Evolutionary conservation across 2,329 filamentous ascomycete species (phyloP).

Genomic region (Biscogniauxia sp.): DNA sequence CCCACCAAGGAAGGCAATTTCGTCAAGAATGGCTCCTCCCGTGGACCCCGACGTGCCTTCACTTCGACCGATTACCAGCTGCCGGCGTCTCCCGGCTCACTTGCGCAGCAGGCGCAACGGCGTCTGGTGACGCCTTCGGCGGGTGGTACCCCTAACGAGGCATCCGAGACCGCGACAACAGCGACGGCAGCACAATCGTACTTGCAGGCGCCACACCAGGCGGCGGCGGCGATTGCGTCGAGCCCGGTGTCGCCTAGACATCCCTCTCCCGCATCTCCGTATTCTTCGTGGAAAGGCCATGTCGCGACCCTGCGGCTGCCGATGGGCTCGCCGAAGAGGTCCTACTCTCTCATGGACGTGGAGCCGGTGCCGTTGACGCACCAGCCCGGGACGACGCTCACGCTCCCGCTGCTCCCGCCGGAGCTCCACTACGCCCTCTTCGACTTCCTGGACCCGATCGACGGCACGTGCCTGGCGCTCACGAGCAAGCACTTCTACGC

Average conservation of each 20-base stretch:
- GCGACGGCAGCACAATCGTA: slow-evolving; percentile 17
- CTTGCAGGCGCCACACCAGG: slow-evolving; percentile 12
- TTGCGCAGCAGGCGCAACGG: slow-evolving; percentile 15
- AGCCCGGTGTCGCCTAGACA: slow-evolving; percentile 1
- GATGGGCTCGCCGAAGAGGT: slow-evolving; percentile 50
- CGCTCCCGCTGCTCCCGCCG: slow-evolving; percentile 51
- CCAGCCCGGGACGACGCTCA: slow-evolving; percentile 43
- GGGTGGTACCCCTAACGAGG: slow-evolving; percentile 20
- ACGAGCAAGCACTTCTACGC: slow-evolving; percentile 57
- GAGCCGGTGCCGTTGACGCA: slow-evolving; percentile 53
- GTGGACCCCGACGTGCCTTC: slow-evolving; percentile 31
- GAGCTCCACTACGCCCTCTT: slow-evolving; percentile 62
- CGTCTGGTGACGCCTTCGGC: slow-evolving; percentile 20
- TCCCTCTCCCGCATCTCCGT: slow-evolving; percentile 13
- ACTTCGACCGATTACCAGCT: slow-evolving; percentile 29
- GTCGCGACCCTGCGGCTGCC: slow-evolving; percentile 29
- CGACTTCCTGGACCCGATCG: slow-evolving; percentile 62
- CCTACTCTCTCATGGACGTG: slow-evolving; percentile 60
- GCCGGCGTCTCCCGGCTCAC: slow-evolving; percentile 16
- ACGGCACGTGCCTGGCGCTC: slow-evolving; percentile 61
- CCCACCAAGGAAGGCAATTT: slow-evolving; percentile 1
- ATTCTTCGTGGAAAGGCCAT: slow-evolving; percentile 12
- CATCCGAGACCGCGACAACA: slow-evolving; percentile 6
- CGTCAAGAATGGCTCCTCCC: slow-evolving; percentile 13
- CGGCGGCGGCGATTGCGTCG: slow-evolving; percentile 2